Evolutionary conservation across 768 basidiomycete genomes (phyloP).

Genomic region (Mycena indigotica): DNA sequence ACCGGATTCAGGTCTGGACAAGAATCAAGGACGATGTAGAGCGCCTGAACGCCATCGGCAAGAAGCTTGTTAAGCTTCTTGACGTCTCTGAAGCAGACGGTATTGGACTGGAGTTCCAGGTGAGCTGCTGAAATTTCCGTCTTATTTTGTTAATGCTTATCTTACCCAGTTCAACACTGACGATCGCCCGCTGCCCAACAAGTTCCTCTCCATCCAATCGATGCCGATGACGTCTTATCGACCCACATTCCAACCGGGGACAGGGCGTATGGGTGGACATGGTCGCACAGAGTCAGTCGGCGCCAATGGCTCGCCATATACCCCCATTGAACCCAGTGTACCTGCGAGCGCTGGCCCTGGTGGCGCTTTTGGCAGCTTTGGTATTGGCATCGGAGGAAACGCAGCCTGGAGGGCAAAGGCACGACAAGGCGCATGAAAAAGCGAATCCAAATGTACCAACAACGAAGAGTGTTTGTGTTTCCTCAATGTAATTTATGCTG

Average conservation of each 20-base stretch:
- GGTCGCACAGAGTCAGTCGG: slow-evolving; percentile 23
- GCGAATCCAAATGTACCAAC: background rate
- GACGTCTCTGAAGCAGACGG: slow-evolving; percentile 83
- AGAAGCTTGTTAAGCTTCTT: slow-evolving; percentile 77
- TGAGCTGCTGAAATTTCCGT: slow-evolving; percentile 34
- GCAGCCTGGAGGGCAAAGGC: slow-evolving; percentile 22
- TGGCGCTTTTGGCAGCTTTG: slow-evolving; percentile 52
- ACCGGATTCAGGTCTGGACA: slow-evolving; percentile 92
- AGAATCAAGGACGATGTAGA: slow-evolving; percentile 85
- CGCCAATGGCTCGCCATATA: slow-evolving; percentile 13
- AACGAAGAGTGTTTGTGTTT: background rate
- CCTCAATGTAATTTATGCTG: background rate
- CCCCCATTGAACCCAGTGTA: slow-evolving; percentile 15
- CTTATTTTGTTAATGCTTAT: background rate
- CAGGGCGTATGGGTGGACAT: slow-evolving; percentile 29
- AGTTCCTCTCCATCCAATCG: slow-evolving; percentile 79
- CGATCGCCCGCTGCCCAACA: slow-evolving; percentile 77
- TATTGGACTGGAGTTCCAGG: slow-evolving; percentile 91
- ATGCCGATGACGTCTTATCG: slow-evolving; percentile 69
- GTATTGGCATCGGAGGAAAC: slow-evolving; percentile 43
- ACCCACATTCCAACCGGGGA: slow-evolving; percentile 56
- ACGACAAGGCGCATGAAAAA: background rate
- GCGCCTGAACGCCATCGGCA: slow-evolving; percentile 81
- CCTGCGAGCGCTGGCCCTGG: slow-evolving; percentile 31
- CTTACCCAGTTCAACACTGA: slow-evolving; percentile 77